Base-by-base conservation (phyloP, 1,139 yeast genomes). In the Yamadazyma kanchanaburiensis region DNA sequence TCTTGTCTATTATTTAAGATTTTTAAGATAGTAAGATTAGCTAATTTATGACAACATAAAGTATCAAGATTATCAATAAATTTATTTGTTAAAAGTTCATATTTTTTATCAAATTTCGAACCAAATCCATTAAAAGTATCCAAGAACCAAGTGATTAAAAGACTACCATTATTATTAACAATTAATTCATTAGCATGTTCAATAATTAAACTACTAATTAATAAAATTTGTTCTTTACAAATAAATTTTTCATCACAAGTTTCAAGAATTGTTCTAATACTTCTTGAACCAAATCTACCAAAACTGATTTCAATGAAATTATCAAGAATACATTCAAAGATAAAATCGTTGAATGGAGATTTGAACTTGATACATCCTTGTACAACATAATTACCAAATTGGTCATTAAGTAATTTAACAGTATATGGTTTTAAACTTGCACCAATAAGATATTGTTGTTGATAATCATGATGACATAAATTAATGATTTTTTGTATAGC, bases 401-500 rank as follows among this genome's bases (percentile, higher is more conserved):
- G 97, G 53, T 91, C 99, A 51, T 88, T 80, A 51, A 94, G 85
- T 42, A 91, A 66, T 33, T 89, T 86, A 1, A 84, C 87, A 24
- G 94, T 76, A 51, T 83, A 88, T 3, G 95, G 94, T 40, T 78
- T 76, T 38, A 91, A 70, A 21, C 89, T 76, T 11, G 74, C 69
- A 6, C 81, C 80, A 32, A 91, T 84, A 32, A 80, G 54, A 45
- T 69, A 62, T 57, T 76, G 80, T 54, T 89, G 96, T 39, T 87
- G 78, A 27, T 48, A 55, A 34, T 40, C 39, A 29, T 67, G 64
- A 6, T 85, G 80, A 36, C 68, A 55, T 36, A 85, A 80, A 42
- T 80, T 84, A 46, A 94, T 88, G 53, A 91, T 82, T 57, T 91
- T 94, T 56, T 94, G 98, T 18, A 95, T 94, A 2, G 97, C 97